Evolutionary conservation across 345 rosid species (phyloP).

Genomic region (Eucalyptus paniculata): DNA sequence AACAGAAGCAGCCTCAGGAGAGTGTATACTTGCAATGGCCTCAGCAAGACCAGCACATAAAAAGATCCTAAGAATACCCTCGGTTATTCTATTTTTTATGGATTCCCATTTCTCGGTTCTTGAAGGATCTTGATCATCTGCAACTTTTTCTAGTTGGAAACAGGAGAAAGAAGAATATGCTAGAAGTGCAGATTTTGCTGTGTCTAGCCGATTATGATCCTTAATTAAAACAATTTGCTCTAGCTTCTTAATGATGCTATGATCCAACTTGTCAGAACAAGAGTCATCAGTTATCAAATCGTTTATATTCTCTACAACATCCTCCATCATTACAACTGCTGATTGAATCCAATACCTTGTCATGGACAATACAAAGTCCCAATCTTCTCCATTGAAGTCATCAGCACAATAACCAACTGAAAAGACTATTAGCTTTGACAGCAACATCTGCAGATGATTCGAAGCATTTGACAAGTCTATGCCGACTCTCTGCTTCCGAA

Average conservation of each 20-base stretch:
- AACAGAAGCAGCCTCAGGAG: conserved; percentile 53
- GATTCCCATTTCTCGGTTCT: conserved; percentile 42
- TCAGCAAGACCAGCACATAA: conserved; percentile 85
- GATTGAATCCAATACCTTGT: conserved; percentile 74
- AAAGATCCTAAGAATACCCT: conserved; percentile 77
- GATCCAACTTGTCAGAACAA: conserved; percentile 21
- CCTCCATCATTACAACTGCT: conserved; percentile 87
- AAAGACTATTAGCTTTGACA: conserved; percentile 53
- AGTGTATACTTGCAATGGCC: conserved; percentile 57
- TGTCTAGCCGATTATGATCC: conserved; percentile 31
- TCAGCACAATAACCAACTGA: conserved; percentile 80
- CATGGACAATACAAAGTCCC: conserved; percentile 64
- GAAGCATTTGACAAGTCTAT: conserved; percentile 15
- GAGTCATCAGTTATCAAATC: conserved; percentile 31
- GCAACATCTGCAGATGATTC: conserved; percentile 40
- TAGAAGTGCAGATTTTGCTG: conserved; percentile 57
- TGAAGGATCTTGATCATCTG: conserved; percentile 9
- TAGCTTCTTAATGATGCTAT: conserved; percentile 24
- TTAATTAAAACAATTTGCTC: conserved; percentile 36
- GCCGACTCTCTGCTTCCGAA: conserved; percentile 62
- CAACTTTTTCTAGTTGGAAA: conserved; percentile 17
- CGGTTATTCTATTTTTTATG: conserved; percentile 50
- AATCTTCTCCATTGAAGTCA: conserved; percentile 72
- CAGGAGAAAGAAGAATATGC: conserved; percentile 46
- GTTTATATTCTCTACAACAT: conserved; percentile 65